phyloP scores from a whole-genome alignment of 2,329 filamentous ascomycete genomes.

The Sporothrix brunneoviolacea region DNA sequence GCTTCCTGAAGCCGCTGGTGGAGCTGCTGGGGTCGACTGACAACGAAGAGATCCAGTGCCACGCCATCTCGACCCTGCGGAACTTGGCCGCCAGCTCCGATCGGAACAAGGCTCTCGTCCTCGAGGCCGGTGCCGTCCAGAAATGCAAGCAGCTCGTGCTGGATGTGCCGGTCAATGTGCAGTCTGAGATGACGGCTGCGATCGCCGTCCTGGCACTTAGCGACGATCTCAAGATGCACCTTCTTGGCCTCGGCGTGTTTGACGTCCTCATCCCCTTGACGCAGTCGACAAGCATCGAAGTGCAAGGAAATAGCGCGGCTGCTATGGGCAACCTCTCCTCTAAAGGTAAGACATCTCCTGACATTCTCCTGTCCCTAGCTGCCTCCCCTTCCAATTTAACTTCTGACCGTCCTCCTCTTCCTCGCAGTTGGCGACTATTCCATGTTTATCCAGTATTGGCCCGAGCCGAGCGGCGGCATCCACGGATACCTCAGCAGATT shows the following conservation, averaged over 20 bases:
- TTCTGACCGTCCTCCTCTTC: too few species aligned
- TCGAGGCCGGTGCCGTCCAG: conserved; percentile 93
- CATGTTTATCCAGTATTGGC: conserved; percentile 93
- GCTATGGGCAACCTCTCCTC: conserved; percentile 93
- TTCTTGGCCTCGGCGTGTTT: conserved; percentile 88
- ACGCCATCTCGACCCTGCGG: conserved; percentile 92
- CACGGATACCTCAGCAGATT: conserved; percentile 93
- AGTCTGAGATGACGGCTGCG: conserved; percentile 99
- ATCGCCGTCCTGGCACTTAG: conserved; percentile 94
- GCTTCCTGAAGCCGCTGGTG: conserved; percentile 88
- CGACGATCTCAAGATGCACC: conserved; percentile 87
- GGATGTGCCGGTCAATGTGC: conserved; percentile 85
- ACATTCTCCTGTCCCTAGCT: not conserved
- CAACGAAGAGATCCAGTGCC: conserved; percentile 98
- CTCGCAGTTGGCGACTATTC: conserved; percentile 95
- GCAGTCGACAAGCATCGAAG: conserved; percentile 91
- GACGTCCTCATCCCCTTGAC: conserved; percentile 94
- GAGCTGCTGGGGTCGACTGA: conserved; percentile 91
- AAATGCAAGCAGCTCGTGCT: conserved; percentile 97
- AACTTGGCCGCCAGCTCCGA: conserved; percentile 96
- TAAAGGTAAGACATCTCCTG: conserved; percentile 62
- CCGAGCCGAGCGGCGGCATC: conserved; percentile 84
- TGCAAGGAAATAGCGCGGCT: conserved; percentile 95
- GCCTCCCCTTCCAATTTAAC: not conserved
- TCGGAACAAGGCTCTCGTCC: conserved; percentile 93